Conservation (phyloP, 176 grass and related monocot genomes). For the Zizania latifolia region DNA sequence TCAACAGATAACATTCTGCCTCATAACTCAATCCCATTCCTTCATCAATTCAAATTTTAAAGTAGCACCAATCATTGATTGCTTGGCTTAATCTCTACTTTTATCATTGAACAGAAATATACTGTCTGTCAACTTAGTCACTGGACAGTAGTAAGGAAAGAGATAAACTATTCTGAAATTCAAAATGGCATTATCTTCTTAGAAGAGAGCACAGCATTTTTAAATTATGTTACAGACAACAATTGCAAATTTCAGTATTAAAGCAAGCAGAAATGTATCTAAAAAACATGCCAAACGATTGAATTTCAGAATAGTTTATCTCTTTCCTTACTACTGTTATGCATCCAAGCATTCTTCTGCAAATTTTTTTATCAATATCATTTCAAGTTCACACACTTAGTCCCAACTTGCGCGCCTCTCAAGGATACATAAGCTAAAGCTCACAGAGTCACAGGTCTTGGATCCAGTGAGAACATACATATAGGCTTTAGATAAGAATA, state of each 20-base stretch:
- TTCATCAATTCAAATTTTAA: not conserved
- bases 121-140: not conserved
- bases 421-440: constrained; percentile 12
- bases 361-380: constrained; percentile 9
- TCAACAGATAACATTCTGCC: not conserved
- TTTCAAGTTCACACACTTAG: constrained; percentile 27
- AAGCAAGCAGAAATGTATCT: not conserved
- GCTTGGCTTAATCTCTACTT: not conserved
- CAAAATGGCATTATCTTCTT: not conserved
- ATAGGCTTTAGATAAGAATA: not conserved
- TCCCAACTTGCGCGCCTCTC: not conserved
- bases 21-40: not conserved
- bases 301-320: not conserved
- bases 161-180: not conserved
- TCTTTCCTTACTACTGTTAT: too few species aligned
- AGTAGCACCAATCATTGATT: not conserved
- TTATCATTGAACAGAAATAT: constrained; percentile 1
- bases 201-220: constrained; percentile 1
- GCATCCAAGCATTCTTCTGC: not conserved
- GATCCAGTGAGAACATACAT: not conserved
- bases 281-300: not conserved
- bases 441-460: not conserved
- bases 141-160: not conserved
- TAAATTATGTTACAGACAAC: not conserved
- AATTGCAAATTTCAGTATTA: constrained; percentile 10